Percentiles rank a stretch among this genome's conserved stretches.
These are phyloP conservation scores for Themeda triandra DNA, from an alignment of 176 grass and related monocot genomes.

Conservation along the genomic window DNA sequence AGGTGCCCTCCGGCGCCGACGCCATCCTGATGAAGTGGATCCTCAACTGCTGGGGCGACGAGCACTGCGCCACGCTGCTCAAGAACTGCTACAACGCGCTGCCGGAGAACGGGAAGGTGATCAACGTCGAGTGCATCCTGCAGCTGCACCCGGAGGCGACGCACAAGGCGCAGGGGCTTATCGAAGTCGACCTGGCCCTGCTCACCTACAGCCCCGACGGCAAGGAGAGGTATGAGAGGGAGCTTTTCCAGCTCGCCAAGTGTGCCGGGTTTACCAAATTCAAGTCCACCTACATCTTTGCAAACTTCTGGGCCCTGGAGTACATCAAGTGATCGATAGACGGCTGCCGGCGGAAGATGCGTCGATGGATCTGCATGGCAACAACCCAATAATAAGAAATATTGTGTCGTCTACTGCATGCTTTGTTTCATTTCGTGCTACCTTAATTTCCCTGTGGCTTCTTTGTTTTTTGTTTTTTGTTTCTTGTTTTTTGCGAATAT, in stretches of 20 bases:
- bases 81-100: conserved; percentile 92
- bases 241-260: conserved; percentile 43
- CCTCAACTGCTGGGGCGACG: conserved; percentile 88
- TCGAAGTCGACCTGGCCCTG: conserved; percentile 46
- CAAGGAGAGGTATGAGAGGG: conserved; percentile 47
- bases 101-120: conserved; percentile 71
- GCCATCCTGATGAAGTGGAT: conserved; percentile 99
- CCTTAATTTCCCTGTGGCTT: too few species aligned
- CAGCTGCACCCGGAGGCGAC: conserved; percentile 49
- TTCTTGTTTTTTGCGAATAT: too few species aligned
- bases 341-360: too few species aligned
- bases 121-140: conserved; percentile 70
- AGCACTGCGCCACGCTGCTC: conserved; percentile 62
- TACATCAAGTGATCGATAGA: conserved; percentile 27
- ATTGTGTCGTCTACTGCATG: too few species aligned
- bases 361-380: too few species aligned
- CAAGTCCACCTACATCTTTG: conserved; percentile 30
- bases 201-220: conserved; percentile 54
- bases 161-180: conserved; percentile 20
- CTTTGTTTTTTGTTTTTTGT: too few species aligned
- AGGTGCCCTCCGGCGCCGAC: conserved; percentile 28
- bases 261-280: conserved; percentile 35
- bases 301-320: conserved; percentile 11
- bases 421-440: too few species aligned
- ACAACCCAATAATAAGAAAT: too few species aligned